These are phyloP conservation scores for Macadamia integrifolia DNA, from an alignment of 164 flowering plant genomes.

Conservation along the genomic window DNA sequence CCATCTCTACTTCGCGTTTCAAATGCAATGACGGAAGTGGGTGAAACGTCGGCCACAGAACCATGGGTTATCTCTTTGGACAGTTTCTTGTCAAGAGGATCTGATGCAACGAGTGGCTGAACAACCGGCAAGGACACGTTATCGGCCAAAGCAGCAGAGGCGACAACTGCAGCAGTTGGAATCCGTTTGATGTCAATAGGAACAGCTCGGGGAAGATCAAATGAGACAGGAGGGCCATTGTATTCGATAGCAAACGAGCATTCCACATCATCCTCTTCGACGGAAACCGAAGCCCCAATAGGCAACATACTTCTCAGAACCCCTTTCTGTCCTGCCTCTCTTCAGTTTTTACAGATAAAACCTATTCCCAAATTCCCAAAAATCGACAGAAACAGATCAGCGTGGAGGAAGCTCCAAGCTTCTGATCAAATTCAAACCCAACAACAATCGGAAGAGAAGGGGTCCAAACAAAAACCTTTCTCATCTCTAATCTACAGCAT, in stretches of 20 bases:
- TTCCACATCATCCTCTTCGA: slow-evolving; percentile 32
- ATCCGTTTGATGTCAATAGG: slow-evolving; percentile 57
- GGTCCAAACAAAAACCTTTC: neutral
- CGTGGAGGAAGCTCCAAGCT: neutral
- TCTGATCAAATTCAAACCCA: neutral
- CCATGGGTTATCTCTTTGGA: slow-evolving; percentile 18
- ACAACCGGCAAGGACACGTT: slow-evolving; percentile 48
- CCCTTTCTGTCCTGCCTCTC: slow-evolving; percentile 32
- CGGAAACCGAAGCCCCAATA: slow-evolving; percentile 23
- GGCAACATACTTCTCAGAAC: slow-evolving; percentile 43
- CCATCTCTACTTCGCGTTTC: slow-evolving; percentile 11
- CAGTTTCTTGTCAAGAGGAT: slow-evolving; percentile 9
- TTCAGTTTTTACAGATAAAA: neutral
- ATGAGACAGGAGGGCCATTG: slow-evolving; percentile 56
- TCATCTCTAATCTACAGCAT: neutral
- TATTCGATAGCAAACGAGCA: slow-evolving; percentile 78
- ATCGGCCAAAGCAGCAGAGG: slow-evolving; percentile 22
- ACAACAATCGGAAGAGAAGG: neutral
- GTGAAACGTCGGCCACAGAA: slow-evolving; percentile 14
- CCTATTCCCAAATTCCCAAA: slow-evolving; percentile 1
- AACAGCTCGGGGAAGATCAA: slow-evolving; percentile 46
- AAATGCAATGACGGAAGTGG: slow-evolving; percentile 18
- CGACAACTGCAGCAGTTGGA: slow-evolving; percentile 50
- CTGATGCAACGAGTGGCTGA: slow-evolving; percentile 45
- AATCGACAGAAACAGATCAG: neutral